A percentile compares a stretch with the other conserved stretches of the same genome.
Evolutionary conservation across 352 stramenopile genomes (phyloP).

Genomic region (Phytophthora parvispora): DNA sequence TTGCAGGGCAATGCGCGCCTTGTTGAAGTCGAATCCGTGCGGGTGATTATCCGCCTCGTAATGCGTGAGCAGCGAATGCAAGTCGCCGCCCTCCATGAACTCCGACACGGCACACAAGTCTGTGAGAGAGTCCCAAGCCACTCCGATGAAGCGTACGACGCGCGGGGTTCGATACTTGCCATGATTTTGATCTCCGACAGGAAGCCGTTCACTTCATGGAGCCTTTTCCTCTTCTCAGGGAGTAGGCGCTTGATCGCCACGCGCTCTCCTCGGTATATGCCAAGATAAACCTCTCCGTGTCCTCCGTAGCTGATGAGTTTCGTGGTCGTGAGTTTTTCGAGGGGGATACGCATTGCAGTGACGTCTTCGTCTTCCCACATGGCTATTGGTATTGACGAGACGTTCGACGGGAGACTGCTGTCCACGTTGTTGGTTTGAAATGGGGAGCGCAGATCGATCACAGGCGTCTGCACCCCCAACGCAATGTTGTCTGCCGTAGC

Average conservation of each 20-base stretch:
- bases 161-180: constrained; percentile 40
- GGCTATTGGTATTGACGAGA: too few species aligned
- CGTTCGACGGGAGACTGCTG: too few species aligned
- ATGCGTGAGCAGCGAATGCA: constrained; percentile 27
- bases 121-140: constrained; percentile 54
- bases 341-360: constrained; percentile 33
- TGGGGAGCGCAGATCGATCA: too few species aligned
- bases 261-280: constrained; percentile 30
- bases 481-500: too few species aligned
- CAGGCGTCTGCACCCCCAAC: too few species aligned
- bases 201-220: constrained; percentile 47
- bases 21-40: constrained; percentile 38
- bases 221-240: constrained; percentile 11
- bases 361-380: constrained; percentile 42
- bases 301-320: constrained; percentile 44
- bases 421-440: too few species aligned
- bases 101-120: constrained; percentile 49
- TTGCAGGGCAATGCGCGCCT: constrained; percentile 26
- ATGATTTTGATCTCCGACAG: constrained; percentile 56
- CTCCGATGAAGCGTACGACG: constrained; percentile 49
- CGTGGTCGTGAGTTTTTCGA: constrained; percentile 37
- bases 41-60: constrained; percentile 16
- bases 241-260: constrained; percentile 58
- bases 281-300: constrained; percentile 50
- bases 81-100: constrained; percentile 52